Evolutionary conservation across 371 early-diverging fungal genomes (phyloP), one percentile per base, ranked within the genome.

Genomic region (Encephalitozoon intestinalis): DNA sequence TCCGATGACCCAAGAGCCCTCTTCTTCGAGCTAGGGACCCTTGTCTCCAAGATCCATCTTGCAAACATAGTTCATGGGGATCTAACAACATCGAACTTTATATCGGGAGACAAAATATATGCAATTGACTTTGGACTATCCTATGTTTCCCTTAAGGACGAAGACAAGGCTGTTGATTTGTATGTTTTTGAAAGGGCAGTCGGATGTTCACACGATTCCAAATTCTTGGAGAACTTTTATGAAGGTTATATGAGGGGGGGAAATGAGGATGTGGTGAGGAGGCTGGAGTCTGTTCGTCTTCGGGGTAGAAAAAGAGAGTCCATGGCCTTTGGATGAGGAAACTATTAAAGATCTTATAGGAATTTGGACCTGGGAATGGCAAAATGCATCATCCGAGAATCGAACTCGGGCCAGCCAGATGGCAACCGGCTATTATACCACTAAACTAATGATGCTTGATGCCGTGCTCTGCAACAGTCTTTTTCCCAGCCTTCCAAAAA

Each of bases 111-210:
- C 31, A 79, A 79, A 25, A 11, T 75, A 80, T 83, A 28, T 70
- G 77, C 94, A 54, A 95, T 98, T 71, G 99, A 98, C 87, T 98
- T 98, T 88, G 99, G 99, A 0, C 83, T 98, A 63, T 91, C 93
- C 75, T 92, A 88, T 78, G 86, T 89, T 26, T 92, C 94, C 9
- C 78, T 80, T 2, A 86, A 93, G 79, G 82, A 85, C n/a, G 99
- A 98, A 82, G 99, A 98, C 84, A 95, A 95, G 84, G 97, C 94
- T 18, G 97, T 96, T 0, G 99, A 98, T 87, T 86, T 98, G 34
- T 96, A 96, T 85, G 94, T 96, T 4, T 89, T 98, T 37, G 96
- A 98, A 83, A 88, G 92, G 39, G 92, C 96, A 0, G 89, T 96
- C 76, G 75, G 86, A 4, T 92, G 94, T 82, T 91, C 93, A 6